Percentiles rank a stretch among this genome's conserved stretches.
Conservation (phyloP, 1,139 yeast species). For the Lodderomyces parapsilosis region DNA sequence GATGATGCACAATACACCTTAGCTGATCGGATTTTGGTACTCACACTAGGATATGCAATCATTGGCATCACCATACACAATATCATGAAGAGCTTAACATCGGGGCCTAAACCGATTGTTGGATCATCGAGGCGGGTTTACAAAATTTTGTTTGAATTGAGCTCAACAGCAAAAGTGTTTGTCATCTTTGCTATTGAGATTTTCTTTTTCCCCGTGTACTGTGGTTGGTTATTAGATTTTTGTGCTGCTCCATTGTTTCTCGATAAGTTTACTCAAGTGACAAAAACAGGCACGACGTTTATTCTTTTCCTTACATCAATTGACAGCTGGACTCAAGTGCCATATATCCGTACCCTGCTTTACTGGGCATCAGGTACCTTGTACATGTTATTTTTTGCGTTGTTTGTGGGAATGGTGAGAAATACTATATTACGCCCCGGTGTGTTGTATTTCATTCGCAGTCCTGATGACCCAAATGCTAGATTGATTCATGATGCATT, state of each 20-base stretch:
- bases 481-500: constrained; percentile 87
- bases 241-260: constrained; percentile 58
- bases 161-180: constrained; percentile 67
- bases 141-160: constrained; percentile 51
- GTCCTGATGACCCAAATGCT: constrained; percentile 92
- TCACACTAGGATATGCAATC: constrained; percentile 39
- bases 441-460: constrained; percentile 83
- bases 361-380: constrained; percentile 81
- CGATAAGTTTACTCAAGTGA: constrained; percentile 11
- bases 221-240: constrained; percentile 77
- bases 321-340: constrained; percentile 19
- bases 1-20: constrained; percentile 19
- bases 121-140: constrained; percentile 52
- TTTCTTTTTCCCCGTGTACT: constrained; percentile 78
- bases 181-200: constrained; percentile 76
- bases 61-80: constrained; percentile 27
- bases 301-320: constrained; percentile 26
- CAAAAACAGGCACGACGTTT: constrained; percentile 10
- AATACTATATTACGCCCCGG: constrained; percentile 77
- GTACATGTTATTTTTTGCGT: constrained; percentile 85
- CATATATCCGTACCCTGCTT: constrained; percentile 22
- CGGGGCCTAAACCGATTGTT: constrained; percentile 41
- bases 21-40: constrained; percentile 33
- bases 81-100: constrained; percentile 35
- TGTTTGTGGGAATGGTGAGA: constrained; percentile 83